phyloP scores from a whole-genome alignment of 257 asterid genomes.

The Fraxinus excelsior region DNA sequence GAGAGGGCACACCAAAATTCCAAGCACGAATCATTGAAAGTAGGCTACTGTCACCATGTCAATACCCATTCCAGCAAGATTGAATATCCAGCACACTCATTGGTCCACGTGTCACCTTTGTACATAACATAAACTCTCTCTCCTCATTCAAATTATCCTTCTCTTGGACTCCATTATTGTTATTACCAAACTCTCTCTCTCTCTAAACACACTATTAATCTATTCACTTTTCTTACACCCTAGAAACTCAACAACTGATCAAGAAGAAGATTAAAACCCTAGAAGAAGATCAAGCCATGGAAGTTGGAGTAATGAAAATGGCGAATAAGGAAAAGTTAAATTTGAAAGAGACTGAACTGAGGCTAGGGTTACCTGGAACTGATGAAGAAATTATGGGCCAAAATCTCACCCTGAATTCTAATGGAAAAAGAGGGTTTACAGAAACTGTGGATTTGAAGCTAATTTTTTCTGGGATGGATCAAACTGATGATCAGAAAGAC shows the following conservation, averaged over 20 bases:
- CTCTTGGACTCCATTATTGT: slow-evolving; percentile 19
- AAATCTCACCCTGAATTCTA: slow-evolving; percentile 14
- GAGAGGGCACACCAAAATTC: background rate
- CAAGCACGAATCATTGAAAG: slow-evolving; percentile 18
- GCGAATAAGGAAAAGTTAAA: slow-evolving; percentile 34
- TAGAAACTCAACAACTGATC: background rate
- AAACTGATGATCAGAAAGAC: slow-evolving; percentile 10
- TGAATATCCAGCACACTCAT: slow-evolving; percentile 34
- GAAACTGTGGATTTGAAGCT: slow-evolving; percentile 74
- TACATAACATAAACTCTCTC: slow-evolving; percentile 30
- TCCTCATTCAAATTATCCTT: slow-evolving; percentile 9
- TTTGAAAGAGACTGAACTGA: slow-evolving; percentile 55
- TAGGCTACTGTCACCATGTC: slow-evolving; percentile 27
- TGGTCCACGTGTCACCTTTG: slow-evolving; percentile 42
- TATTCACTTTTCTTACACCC: background rate
- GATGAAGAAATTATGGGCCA: slow-evolving; percentile 31
- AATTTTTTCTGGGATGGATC: slow-evolving; percentile 40
- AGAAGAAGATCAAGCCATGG: background rate
- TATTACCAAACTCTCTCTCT: background rate
- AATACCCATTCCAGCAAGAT: slow-evolving; percentile 42
- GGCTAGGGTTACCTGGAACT: slow-evolving; percentile 62
- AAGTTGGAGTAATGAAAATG: slow-evolving; percentile 26
- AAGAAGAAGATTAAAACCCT: background rate
- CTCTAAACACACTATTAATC: background rate
- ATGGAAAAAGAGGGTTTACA: slow-evolving; percentile 55